Evolutionary conservation across 2,329 filamentous ascomycete species (phyloP).

Genomic region (Ophiostoma ips): DNA sequence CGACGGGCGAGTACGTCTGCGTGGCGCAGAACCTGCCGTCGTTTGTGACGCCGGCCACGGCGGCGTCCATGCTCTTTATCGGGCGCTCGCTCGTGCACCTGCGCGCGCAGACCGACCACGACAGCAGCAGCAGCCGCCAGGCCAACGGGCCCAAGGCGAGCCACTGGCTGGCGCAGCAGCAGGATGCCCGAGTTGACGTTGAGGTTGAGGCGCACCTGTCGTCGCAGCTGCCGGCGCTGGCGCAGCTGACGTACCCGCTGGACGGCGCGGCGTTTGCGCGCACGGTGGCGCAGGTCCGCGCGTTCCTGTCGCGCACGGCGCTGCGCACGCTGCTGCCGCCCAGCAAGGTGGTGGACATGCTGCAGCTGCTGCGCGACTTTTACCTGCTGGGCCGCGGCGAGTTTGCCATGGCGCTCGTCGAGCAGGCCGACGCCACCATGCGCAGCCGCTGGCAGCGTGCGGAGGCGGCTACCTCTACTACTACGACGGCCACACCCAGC

Average conservation of each 20-base stretch:
- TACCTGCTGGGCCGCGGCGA: conserved; percentile 80
- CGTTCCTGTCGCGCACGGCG: conserved; percentile 70
- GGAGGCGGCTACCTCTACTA: conserved; percentile 19
- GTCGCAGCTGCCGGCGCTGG: conserved; percentile 54
- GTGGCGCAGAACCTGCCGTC: conserved; percentile 53
- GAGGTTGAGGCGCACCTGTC: conserved; percentile 41
- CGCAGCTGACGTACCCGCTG: conserved; percentile 59
- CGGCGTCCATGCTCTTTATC: conserved; percentile 76
- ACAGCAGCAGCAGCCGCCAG: background rate
- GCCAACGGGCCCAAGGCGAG: conserved; percentile 5
- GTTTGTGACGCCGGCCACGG: conserved; percentile 63
- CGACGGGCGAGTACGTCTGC: conserved; percentile 38
- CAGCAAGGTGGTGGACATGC: conserved; percentile 58
- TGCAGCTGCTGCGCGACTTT: conserved; percentile 71
- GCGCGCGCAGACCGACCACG: conserved; percentile 17
- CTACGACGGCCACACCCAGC: conserved; percentile 4
- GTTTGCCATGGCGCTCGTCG: conserved; percentile 75
- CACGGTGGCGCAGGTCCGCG: conserved; percentile 60
- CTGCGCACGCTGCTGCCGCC: conserved; percentile 72
- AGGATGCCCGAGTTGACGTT: too few relatives aligned
- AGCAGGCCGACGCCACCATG: conserved; percentile 70
- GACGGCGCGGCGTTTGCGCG: conserved; percentile 54
- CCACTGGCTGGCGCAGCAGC: conserved; percentile 6
- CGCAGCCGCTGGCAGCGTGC: conserved; percentile 57
- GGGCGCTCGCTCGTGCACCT: conserved; percentile 82